phyloP scores from a whole-genome alignment of 2,329 filamentous ascomycete species.

The Phialemoniopsis sp. region DNA sequence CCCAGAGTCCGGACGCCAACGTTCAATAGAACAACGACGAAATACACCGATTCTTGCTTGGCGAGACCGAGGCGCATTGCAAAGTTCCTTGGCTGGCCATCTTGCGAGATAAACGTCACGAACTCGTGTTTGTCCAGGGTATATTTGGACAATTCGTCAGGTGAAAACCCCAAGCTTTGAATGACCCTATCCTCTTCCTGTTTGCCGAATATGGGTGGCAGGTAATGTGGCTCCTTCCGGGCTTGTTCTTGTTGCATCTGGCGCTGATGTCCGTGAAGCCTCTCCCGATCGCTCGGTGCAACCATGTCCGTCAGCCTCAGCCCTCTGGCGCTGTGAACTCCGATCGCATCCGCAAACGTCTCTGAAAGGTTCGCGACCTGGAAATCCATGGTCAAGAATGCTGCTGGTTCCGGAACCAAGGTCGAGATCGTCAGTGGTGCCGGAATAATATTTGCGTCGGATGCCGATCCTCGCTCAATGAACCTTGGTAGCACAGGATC shows the following conservation, averaged over 20 bases:
- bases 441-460: conserved; percentile 46
- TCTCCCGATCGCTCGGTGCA: conserved; percentile 45
- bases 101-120: conserved; percentile 46
- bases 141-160: conserved; percentile 49
- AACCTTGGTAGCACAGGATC: conserved; percentile 44
- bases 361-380: conserved; percentile 53
- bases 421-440: conserved; percentile 35
- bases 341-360: conserved; percentile 52
- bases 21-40: conserved; percentile 48
- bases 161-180: conserved; percentile 46
- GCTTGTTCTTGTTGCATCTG: conserved; percentile 54
- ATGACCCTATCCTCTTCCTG: conserved; percentile 51
- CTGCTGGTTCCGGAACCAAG: conserved; percentile 44
- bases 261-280: conserved; percentile 43
- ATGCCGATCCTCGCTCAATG: conserved; percentile 42
- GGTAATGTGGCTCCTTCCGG: conserved; percentile 55
- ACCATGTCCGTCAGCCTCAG: conserved; percentile 53
- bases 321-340: conserved; percentile 39
- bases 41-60: conserved; percentile 59
- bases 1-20: conserved; percentile 29
- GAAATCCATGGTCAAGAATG: conserved; percentile 54
- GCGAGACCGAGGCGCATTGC: conserved; percentile 51
- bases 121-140: conserved; percentile 49
- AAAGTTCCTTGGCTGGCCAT: conserved; percentile 47
- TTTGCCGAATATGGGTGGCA: conserved; percentile 58